Evolutionary conservation across 306 rosid genomes (phyloP).

Genomic region (Corylus heterophylla): DNA sequence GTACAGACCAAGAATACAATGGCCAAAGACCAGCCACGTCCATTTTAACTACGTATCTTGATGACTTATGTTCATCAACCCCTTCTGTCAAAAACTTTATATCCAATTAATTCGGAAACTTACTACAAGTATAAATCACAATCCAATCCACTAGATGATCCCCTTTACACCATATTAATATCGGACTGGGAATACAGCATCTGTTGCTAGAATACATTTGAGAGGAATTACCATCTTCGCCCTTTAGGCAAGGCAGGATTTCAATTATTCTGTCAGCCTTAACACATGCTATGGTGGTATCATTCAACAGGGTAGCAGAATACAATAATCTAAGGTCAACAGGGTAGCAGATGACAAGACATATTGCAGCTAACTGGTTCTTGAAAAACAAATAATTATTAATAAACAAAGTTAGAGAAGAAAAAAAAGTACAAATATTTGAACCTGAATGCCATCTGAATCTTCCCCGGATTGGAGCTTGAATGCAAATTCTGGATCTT

Average conservation of each 20-base stretch:
- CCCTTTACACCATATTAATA: not conserved
- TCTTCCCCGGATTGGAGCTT: slow-evolving; percentile 61
- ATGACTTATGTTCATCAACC: no score
- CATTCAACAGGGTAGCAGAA: not conserved
- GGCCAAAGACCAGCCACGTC: no score
- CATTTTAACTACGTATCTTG: no score
- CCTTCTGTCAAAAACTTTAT: not conserved
- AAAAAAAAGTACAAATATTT: not conserved
- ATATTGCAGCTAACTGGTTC: slow-evolving; percentile 3
- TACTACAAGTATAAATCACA: not conserved
- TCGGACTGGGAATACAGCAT: not conserved
- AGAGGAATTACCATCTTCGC: not conserved
- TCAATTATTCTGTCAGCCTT: no score
- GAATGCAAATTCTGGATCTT: slow-evolving; percentile 76
- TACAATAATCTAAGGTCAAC: not conserved
- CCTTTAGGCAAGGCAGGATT: no score
- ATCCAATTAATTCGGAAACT: not conserved
- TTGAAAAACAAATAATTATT: not conserved
- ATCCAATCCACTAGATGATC: not conserved
- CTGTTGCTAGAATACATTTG: not conserved
- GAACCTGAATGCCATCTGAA: slow-evolving; percentile 71
- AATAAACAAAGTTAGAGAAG: not conserved
- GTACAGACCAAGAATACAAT: no score
- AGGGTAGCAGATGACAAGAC: not conserved
- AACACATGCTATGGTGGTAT: not conserved